Evolutionary conservation across 2,329 filamentous ascomycete genomes (phyloP).

Genomic region (Aciculosporium take): DNA sequence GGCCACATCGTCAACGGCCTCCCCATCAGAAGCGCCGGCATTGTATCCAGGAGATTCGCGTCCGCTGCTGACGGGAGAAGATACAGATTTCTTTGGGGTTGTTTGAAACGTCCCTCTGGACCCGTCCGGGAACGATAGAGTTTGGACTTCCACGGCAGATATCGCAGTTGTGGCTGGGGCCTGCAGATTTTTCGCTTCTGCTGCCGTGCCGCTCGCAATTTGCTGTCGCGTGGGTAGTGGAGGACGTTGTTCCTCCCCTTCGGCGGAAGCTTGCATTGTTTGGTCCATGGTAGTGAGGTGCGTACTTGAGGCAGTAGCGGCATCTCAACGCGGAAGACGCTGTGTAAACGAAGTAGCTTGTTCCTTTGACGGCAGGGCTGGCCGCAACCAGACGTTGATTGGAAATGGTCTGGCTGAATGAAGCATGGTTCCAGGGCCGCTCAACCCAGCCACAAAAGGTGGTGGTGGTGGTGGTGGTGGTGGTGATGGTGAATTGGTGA

Average conservation of each 20-base stretch:
- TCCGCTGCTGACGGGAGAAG: conserved; percentile 26
- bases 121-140: conserved; percentile 57
- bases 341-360: background rate
- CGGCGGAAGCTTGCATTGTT: conserved; percentile 13
- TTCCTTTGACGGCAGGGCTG: background rate
- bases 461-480: background rate
- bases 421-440: background rate
- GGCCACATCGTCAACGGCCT: conserved; percentile 43
- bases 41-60: conserved; percentile 23
- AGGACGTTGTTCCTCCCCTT: conserved; percentile 32
- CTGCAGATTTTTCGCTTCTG: conserved; percentile 28
- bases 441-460: background rate
- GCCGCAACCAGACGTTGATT: background rate
- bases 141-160: conserved; percentile 67
- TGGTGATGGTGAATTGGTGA: background rate
- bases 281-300: conserved; percentile 14
- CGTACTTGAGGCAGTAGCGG: conserved; percentile 8
- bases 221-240: conserved; percentile 40
- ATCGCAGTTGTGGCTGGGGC: conserved; percentile 73
- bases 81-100: conserved; percentile 19
- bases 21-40: conserved; percentile 22
- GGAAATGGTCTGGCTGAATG: background rate
- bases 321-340: conserved; percentile 15
- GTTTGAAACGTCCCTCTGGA: conserved; percentile 48
- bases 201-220: conserved; percentile 18